Percentiles rank a stretch among this genome's conserved stretches.
Conservation (phyloP, 1,139 yeast species). For the Ogataea hybrid region DNA sequence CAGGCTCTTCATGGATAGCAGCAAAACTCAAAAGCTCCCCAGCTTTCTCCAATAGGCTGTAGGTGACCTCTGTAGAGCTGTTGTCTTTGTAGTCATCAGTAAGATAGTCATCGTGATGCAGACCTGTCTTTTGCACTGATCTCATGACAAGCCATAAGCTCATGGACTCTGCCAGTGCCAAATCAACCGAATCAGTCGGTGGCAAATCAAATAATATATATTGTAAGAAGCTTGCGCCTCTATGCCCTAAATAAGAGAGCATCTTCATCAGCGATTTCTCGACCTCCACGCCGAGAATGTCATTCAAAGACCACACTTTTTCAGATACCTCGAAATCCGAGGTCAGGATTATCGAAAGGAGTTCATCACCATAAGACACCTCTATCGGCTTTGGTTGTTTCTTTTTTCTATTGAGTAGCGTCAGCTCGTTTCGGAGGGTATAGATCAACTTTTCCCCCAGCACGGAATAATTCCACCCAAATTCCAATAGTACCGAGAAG, state of each 20-base stretch:
- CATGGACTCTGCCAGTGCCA: constrained; percentile 12
- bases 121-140: too few species aligned
- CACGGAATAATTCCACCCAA: constrained; percentile 17
- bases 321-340: constrained; percentile 11
- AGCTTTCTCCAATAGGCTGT: constrained; percentile 11
- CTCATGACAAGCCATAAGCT: constrained; percentile 7
- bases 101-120: too few species aligned
- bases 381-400: constrained; percentile 2
- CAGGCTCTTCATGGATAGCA: constrained; percentile 8
- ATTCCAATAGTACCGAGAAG: constrained; percentile 13
- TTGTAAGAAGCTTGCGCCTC: background rate
- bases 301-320: constrained; percentile 18
- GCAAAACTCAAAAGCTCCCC: constrained; percentile 15
- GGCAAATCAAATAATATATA: background rate
- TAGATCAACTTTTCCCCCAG: constrained; percentile 9
- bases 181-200: constrained; percentile 2
- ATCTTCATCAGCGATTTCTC: constrained; percentile 18
- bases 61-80: background rate
- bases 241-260: background rate
- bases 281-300: constrained; percentile 18
- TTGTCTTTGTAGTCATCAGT: too few species aligned
- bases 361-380: constrained; percentile 8
- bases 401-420: background rate
- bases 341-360: constrained; percentile 8
- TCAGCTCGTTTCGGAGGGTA: constrained; percentile 15